These are phyloP conservation scores for Dunaliella sp. DNA, from an alignment of 139 green algal genomes.

Conservation along the genomic window DNA sequence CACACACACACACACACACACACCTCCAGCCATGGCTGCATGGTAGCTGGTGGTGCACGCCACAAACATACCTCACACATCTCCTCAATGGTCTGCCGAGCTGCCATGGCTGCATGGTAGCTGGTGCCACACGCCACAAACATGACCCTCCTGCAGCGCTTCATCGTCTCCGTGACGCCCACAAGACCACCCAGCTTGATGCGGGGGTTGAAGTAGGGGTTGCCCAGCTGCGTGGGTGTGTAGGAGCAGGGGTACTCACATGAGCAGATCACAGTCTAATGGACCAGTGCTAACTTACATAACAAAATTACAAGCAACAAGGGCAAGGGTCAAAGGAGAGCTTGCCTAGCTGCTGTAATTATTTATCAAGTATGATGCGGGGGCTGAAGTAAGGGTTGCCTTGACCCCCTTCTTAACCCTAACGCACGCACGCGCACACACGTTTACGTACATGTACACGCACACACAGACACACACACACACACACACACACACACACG, in stretches of 20 bases:
- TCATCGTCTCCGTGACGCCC: slow-evolving; percentile 45
- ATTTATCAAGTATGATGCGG: background rate
- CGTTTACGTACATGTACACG: too few species aligned
- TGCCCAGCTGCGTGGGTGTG: slow-evolving; percentile 31
- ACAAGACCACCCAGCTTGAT: slow-evolving; percentile 82
- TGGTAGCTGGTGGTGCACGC: background rate
- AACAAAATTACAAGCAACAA: too few species aligned
- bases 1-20: slow-evolving; percentile 90
- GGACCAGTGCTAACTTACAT: too few species aligned
- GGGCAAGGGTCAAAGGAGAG: too few species aligned
- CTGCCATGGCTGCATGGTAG: slow-evolving; percentile 86
- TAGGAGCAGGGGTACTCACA: too few species aligned
- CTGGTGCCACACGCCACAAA: slow-evolving; percentile 93
- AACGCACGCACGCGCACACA: too few species aligned
- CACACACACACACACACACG: too few species aligned
- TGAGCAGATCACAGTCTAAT: too few species aligned
- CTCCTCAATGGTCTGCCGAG: slow-evolving; percentile 62
- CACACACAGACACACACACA: too few species aligned
- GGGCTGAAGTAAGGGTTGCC: background rate
- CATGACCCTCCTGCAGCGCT: slow-evolving; percentile 73
- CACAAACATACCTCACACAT: slow-evolving; percentile 20
- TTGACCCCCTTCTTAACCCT: too few species aligned
- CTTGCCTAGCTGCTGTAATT: too few species aligned
- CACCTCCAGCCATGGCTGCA: slow-evolving; percentile 29
- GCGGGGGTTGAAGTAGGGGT: slow-evolving; percentile 31